Conservation (phyloP, 805 yeast genomes). For the Kuraishia capsulata region DNA sequence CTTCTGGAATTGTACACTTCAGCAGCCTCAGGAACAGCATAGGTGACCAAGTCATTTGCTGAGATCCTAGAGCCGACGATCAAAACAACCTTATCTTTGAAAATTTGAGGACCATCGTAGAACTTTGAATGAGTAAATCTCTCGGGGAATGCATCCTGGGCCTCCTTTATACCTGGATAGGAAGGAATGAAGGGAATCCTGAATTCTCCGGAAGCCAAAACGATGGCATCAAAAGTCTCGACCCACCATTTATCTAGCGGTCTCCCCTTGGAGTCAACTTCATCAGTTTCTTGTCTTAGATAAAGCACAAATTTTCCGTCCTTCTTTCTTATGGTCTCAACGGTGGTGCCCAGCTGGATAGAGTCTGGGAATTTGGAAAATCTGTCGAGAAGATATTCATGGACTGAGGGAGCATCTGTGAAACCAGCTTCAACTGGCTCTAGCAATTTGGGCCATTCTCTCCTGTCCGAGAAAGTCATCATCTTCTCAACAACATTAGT, state of each 20-base stretch:
- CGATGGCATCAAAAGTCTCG: constrained; percentile 32
- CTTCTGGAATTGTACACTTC: constrained; percentile 1
- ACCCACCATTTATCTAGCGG: constrained; percentile 26
- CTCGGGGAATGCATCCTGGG: constrained; percentile 29
- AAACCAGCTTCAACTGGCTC: constrained; percentile 12
- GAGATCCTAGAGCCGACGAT: constrained; percentile 21
- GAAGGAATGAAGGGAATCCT: constrained; percentile 32
- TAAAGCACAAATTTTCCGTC: constrained; percentile 17
- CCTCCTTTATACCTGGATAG: constrained; percentile 35
- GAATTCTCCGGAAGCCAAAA: constrained; percentile 30
- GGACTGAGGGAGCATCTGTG: constrained; percentile 18
- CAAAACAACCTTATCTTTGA: constrained; percentile 13
- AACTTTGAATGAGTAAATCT: constrained; percentile 48
- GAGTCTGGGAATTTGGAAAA: constrained; percentile 18
- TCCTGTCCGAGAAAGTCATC: constrained; percentile 35
- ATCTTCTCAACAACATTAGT: constrained; percentile 34
- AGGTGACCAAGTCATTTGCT: constrained; percentile 17
- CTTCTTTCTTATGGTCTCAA: constrained; percentile 24
- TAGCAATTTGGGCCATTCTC: constrained; percentile 22
- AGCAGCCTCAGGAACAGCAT: not conserved
- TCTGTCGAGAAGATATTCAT: constrained; percentile 22
- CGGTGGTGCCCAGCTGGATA: constrained; percentile 23
- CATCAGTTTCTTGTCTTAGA: constrained; percentile 17
- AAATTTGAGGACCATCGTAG: constrained; percentile 18
- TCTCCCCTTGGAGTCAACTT: constrained; percentile 8